Conservation (phyloP, 106 monocot genomes). For the Dioscorea zingiberensis region DNA sequence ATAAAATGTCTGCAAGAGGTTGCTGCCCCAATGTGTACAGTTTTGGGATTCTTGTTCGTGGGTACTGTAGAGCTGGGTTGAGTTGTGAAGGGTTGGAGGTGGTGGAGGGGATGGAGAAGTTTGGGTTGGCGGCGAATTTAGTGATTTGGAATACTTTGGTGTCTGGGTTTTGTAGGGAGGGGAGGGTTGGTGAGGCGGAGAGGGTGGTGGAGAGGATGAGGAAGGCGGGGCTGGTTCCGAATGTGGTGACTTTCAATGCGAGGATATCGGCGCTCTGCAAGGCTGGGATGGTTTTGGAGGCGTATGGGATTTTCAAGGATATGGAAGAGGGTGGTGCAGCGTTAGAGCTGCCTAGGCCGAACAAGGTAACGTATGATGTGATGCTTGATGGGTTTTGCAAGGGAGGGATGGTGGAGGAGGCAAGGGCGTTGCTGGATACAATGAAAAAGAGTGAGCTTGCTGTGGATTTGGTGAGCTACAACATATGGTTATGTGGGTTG, state of each 20-base stretch:
- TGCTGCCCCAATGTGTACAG: conserved; percentile 63
- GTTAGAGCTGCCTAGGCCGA: conserved; percentile 54
- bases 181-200: conserved; percentile 55
- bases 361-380: conserved; percentile 58
- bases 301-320: conserved; percentile 61
- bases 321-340: conserved; percentile 50
- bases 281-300: conserved; percentile 53
- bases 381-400: conserved; percentile 75
- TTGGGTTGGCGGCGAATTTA: conserved; percentile 39
- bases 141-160: conserved; percentile 77
- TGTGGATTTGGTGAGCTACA: conserved; percentile 49
- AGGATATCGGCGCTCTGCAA: conserved; percentile 88
- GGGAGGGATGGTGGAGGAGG: conserved; percentile 56
- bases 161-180: conserved; percentile 69
- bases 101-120: conserved; percentile 45
- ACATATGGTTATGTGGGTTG: conserved; percentile 78
- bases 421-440: conserved; percentile 36
- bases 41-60: conserved; percentile 71
- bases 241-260: conserved; percentile 90
- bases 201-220: conserved; percentile 71
- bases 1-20: conserved; percentile 57
- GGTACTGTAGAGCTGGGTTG: conserved; percentile 51
- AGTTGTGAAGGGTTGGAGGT: conserved; percentile 40
- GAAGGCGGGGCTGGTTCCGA: conserved; percentile 39
- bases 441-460: conserved; percentile 68